Base-by-base conservation (phyloP, 2,329 filamentous ascomycete species). In the Paramyrothecium sp. region DNA sequence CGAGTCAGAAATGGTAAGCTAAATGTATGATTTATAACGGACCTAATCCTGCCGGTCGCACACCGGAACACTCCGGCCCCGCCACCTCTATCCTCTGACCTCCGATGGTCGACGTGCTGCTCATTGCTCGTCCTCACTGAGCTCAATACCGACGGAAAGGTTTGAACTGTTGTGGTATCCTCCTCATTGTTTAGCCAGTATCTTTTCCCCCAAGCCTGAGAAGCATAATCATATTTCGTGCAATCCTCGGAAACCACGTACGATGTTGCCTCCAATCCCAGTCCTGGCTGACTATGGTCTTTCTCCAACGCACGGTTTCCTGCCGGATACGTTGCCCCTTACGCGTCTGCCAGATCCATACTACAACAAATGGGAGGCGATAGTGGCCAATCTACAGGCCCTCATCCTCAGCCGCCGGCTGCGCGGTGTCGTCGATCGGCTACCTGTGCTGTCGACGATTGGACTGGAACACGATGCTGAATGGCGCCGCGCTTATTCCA, bases 341-440 rank as follows among this genome's bases (percentile, higher is more conserved):
- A 87, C 91, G 60, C 79, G 85, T 56, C 86, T 99, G 16, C 90
- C 92, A 11, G 90, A 97, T 69, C 85, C 89, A 3, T 98, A 97
- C 79, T 99, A 98, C 75, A 88, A 90, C 73, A 91, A 92, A 70
- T 99, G 95, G 95, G 95, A 99, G 76, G 85, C 89, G 50, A 83
- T 97, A 53, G 85, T 89, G 34, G 84, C 88, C 64, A 97, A 97
- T 69, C 81, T 99, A 30, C 95, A 97, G 75, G 87, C 88, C 13
- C 80, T 98, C 58, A 87, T 98, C 54, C 82, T 97, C 56, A 96
- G 89, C 74, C 91, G 89, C 72, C 88, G 93, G 59, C 80, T 99
- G 61, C 88, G 92, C 50, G 84, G 87, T 53, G 86, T 93, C 59
- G 84, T 98, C 58, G 89, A 97, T 65, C 81, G 83, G 49, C 82